A percentile compares a stretch with the other conserved stretches of the same genome.
These are phyloP conservation scores for Epichloe glyceriae DNA, from an alignment of 2,329 filamentous ascomycete species.

Conservation along the genomic window DNA sequence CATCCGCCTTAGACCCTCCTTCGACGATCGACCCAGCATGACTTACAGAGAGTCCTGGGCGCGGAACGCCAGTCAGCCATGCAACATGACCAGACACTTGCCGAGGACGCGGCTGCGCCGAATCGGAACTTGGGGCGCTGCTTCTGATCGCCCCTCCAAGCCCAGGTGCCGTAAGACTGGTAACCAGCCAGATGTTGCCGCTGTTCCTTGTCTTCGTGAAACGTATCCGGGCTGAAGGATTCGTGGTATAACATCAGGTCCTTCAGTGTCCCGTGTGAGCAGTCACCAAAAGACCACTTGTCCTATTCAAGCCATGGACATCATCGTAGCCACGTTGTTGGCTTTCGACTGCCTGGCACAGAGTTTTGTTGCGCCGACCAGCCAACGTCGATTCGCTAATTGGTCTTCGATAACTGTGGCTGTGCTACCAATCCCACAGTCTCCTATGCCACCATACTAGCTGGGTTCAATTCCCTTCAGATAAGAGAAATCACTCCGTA, in stretches of 20 bases:
- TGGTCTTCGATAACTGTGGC: not conserved
- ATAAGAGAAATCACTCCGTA: not conserved
- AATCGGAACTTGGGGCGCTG: conserved; percentile 2
- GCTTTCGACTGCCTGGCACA: not conserved
- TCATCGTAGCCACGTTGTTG: not conserved
- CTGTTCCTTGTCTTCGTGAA: not conserved
- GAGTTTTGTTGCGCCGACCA: not conserved
- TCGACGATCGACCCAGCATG: not conserved
- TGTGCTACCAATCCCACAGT: not conserved
- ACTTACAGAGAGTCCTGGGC: not conserved
- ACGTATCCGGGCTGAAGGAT: not conserved
- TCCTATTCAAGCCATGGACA: not conserved
- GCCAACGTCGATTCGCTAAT: not conserved
- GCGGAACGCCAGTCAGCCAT: not conserved
- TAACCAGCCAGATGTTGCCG: conserved; percentile 6
- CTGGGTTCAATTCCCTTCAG: not conserved
- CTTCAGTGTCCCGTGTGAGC: not conserved
- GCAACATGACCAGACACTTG: not conserved
- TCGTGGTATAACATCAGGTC: not conserved
- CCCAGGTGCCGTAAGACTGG: conserved; percentile 2
- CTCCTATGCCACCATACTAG: not conserved
- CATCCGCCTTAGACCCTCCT: not conserved
- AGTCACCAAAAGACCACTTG: not conserved
- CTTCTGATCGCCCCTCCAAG: conserved; percentile 3
- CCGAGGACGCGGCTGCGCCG: conserved; percentile 1